These are phyloP conservation scores for Cryptosporidium ubiquitum DNA, from an alignment of 169 alveolate genomes.

Conservation along the genomic window DNA sequence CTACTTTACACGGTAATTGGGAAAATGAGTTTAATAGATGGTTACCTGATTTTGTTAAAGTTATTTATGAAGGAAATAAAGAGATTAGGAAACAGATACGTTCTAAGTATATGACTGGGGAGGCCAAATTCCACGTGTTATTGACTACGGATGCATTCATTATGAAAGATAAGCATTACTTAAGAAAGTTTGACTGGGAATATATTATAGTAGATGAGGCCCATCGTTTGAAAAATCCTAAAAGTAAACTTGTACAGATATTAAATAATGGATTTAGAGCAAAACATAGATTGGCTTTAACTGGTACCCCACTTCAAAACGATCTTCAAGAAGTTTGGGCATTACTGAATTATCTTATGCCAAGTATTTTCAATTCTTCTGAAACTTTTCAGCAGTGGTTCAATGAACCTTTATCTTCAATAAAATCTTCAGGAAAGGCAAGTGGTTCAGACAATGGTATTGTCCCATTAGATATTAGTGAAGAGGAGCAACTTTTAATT, in stretches of 20 bases:
- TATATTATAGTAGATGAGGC: constrained; percentile 96
- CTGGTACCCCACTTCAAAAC: constrained; percentile 93
- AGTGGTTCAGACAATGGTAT: constrained; percentile 85
- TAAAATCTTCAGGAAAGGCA: constrained; percentile 77
- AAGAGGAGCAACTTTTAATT: constrained; percentile 89
- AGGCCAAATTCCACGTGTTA: constrained; percentile 78
- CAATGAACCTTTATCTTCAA: constrained; percentile 83
- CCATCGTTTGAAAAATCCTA: constrained; percentile 94
- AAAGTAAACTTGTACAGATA: constrained; percentile 86
- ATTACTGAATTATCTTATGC: constrained; percentile 87
- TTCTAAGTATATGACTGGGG: constrained; percentile 77
- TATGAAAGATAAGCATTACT: constrained; percentile 79
- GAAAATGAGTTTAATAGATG: constrained; percentile 92
- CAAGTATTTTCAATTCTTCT: constrained; percentile 89
- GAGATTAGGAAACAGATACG: constrained; percentile 61
- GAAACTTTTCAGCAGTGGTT: constrained; percentile 94
- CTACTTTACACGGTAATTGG: constrained; percentile 95
- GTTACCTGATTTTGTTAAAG: constrained; percentile 92
- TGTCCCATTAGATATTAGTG: constrained; percentile 85
- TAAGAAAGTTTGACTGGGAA: constrained; percentile 91
- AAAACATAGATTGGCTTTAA: constrained; percentile 88
- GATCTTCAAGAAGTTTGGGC: constrained; percentile 92
- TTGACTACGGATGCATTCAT: constrained; percentile 80
- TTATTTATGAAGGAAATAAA: constrained; percentile 86
- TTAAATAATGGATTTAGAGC: constrained; percentile 78